Evolutionary conservation across 495 filamentous ascomycete species (phyloP), one percentile per base, ranked within the genome.

Genomic region (Xylaria grammica): DNA sequence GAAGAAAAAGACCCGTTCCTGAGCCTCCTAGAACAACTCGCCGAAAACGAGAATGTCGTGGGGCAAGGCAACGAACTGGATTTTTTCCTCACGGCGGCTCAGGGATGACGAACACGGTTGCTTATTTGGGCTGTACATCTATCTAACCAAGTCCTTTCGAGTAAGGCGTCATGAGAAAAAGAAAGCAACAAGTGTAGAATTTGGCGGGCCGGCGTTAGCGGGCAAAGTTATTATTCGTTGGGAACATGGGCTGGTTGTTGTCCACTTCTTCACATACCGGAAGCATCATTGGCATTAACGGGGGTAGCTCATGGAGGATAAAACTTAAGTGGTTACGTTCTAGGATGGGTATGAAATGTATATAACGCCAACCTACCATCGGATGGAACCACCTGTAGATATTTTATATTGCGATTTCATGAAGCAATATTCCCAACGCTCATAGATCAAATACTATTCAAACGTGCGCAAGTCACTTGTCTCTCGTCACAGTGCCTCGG

Each of bases 1-100:
- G 79, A 80, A 40, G 91, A 93, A 62, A 92, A 90, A 60, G 91
- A 94, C 70, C 91, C 91, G 3, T 94, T 94, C 67, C 69, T 94
- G 29, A 90, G 86, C 63, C 71, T 94, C 50, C 78, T 94, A 38
- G 91, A 94, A 71, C 91, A 93, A 77, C 75, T 94, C 60, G 90
- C 90, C 0, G 90, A 93, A 74, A 92, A 91, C 69, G 91, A 92
- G 70, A 84, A 86, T 26, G 65, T 70, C 4, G 68, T 73, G 49
- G 82, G 81, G 4, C 68, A 72, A 13, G 88, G 87, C 29, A 90
- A 86, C 69, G 90, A 92, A 71, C 68, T 90, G 62, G 89, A 90
- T 65, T 93, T 90, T 77, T 91, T 91, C 67, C 73, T 91, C 53
- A 77, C 75, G 40, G 77, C 79, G 17, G 67, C 67, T n/a, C 72